Evolutionary conservation across 2,329 filamentous ascomycete species (phyloP).

Genomic region (Fusarium xyrophilum): DNA sequence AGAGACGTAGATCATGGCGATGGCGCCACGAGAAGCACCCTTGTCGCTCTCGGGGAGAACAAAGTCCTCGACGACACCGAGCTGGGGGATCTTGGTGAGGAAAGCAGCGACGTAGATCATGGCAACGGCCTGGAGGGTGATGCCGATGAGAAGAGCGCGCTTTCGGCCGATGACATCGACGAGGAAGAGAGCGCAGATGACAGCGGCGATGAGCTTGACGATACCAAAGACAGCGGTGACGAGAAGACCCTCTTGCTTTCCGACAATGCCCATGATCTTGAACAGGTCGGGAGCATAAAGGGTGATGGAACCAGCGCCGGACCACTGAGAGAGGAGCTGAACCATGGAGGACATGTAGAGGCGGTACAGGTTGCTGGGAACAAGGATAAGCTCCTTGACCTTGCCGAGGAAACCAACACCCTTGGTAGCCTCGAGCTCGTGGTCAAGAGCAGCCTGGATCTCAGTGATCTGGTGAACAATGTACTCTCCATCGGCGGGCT

Average conservation of each 20-base stretch:
- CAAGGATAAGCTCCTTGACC: constrained; percentile 71
- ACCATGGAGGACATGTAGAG: constrained; percentile 72
- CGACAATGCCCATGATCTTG: constrained; percentile 71
- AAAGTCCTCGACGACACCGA: constrained; percentile 58
- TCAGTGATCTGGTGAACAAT: constrained; percentile 66
- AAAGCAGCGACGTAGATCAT: constrained; percentile 70
- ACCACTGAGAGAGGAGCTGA: constrained; percentile 78
- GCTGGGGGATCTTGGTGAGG: constrained; percentile 66
- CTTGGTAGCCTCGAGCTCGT: constrained; percentile 74
- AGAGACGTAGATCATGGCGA: constrained; percentile 75
- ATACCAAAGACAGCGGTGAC: constrained; percentile 79
- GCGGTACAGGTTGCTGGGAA: constrained; percentile 74
- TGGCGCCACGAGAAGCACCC: constrained; percentile 68
- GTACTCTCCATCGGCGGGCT: constrained; percentile 66
- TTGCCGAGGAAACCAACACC: constrained; percentile 70
- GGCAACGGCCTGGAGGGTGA: constrained; percentile 64
- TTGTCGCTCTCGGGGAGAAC: constrained; percentile 56
- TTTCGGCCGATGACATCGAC: constrained; percentile 82
- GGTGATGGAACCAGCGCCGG: constrained; percentile 75
- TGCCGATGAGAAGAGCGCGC: constrained; percentile 66
- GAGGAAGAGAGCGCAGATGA: constrained; percentile 77
- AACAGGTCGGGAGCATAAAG: constrained; percentile 80
- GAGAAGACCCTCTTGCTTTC: constrained; percentile 72
- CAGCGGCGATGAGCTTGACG: constrained; percentile 71
- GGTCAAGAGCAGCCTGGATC: constrained; percentile 71